Conservation (phyloP, 768 basidiomycete genomes). For the Holtermanniella nyarrowii region DNA sequence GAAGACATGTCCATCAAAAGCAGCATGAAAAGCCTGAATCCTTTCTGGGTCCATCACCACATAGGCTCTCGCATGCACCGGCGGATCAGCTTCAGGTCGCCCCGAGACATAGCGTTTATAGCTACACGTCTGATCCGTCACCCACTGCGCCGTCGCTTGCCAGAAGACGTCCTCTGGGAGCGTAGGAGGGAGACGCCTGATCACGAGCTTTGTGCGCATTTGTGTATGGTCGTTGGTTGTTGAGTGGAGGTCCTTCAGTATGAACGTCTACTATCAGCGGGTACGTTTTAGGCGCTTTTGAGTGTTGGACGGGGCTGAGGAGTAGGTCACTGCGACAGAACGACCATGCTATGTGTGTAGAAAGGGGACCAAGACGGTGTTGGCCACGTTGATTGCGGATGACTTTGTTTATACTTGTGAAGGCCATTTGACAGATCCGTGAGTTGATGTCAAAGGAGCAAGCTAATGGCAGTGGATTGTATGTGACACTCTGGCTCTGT, state of each 20-base stretch:
- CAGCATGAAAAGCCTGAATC: conserved; percentile 63
- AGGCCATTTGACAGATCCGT: conserved; percentile 66
- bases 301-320: not conserved
- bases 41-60: conserved; percentile 70
- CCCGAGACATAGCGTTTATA: conserved; percentile 36
- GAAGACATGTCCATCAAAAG: conserved; percentile 85
- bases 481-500: conserved; percentile 11
- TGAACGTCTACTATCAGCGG: conserved; percentile 85
- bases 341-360: conserved; percentile 56
- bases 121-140: conserved; percentile 51
- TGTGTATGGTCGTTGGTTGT: not conserved
- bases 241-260: conserved; percentile 18
- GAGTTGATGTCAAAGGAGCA: conserved; percentile 46
- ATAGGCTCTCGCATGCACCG: conserved; percentile 77
- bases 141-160: conserved; percentile 79
- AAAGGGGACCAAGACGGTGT: conserved; percentile 69
- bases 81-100: conserved; percentile 52
- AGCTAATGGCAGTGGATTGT: conserved; percentile 7
- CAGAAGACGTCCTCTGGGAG: conserved; percentile 89
- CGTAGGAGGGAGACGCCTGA: conserved; percentile 80
- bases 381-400: conserved; percentile 68
- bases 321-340: conserved; percentile 52
- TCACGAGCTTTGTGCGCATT: conserved; percentile 56
- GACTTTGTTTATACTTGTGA: conserved; percentile 84
- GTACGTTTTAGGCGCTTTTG: conserved; percentile 46